phyloP scores from a whole-genome alignment of 2,329 filamentous ascomycete species.

The Alternaria novae-zelandiae region DNA sequence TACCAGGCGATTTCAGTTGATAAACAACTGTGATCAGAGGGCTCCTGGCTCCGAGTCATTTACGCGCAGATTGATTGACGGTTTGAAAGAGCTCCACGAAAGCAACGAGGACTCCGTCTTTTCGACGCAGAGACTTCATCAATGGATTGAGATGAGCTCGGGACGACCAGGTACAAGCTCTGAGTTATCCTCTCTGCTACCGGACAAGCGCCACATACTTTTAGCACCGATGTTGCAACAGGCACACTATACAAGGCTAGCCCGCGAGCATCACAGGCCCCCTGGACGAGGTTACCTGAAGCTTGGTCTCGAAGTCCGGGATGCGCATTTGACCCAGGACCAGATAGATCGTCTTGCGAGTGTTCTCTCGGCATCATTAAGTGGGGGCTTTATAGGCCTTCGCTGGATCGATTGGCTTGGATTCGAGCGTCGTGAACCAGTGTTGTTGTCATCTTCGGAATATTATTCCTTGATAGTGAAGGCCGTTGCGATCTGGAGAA shows the following conservation, averaged over 20 bases:
- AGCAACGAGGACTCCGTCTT: fast-evolving
- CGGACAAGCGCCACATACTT: not conserved
- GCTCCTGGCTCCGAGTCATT: not conserved
- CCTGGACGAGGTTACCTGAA: not conserved
- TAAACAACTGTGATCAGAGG: fast-evolving
- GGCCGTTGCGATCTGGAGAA: too few species aligned
- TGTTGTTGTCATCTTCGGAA: too few species aligned
- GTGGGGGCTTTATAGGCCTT: not conserved
- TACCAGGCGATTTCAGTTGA: not conserved
- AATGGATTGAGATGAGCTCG: not conserved
- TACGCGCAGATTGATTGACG: not conserved
- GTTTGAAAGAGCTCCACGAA: not conserved
- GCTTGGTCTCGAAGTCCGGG: not conserved
- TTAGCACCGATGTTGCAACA: not conserved
- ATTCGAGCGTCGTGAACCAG: not conserved
- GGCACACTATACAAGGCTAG: fast-evolving
- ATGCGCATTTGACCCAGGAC: fast-evolving
- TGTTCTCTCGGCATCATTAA: too few species aligned
- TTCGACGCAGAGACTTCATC: not conserved
- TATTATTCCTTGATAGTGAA: too few species aligned
- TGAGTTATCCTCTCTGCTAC: not conserved
- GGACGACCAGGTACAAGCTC: not conserved
- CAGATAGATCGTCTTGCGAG: not conserved
- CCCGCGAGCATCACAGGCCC: not conserved
- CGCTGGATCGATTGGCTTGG: not conserved